Conservation (phyloP, 1,139 yeast genomes). For the Debaryomycetaceae sp. region DNA sequence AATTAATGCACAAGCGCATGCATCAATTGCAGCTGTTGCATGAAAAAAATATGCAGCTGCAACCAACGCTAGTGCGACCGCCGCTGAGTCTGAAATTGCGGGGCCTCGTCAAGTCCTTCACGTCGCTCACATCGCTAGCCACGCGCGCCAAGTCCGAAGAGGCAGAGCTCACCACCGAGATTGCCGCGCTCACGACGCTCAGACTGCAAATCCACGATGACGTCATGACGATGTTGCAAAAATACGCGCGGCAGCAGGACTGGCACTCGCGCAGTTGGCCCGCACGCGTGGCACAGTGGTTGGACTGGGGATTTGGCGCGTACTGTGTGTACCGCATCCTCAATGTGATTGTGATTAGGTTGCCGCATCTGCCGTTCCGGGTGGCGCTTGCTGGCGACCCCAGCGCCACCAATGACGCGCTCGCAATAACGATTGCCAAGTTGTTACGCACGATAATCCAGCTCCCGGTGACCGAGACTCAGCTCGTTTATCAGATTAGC, state of each 20-base stretch:
- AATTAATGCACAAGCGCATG: slow-evolving; percentile 30
- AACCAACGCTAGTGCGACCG: not conserved
- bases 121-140: slow-evolving; percentile 21
- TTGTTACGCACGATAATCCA: no score
- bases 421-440: slow-evolving; percentile 63
- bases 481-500: slow-evolving; percentile 60
- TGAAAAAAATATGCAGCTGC: slow-evolving; percentile 8
- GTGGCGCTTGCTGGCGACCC: slow-evolving; percentile 14
- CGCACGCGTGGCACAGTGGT: slow-evolving; percentile 9
- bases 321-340: slow-evolving; percentile 65
- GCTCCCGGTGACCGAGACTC: slow-evolving; percentile 40
- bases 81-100: slow-evolving; percentile 14
- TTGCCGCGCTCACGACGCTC: slow-evolving; percentile 27
- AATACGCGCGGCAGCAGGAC: slow-evolving; percentile 14
- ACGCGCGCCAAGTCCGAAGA: slow-evolving; percentile 19
- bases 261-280: slow-evolving; percentile 4
- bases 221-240: slow-evolving; percentile 17
- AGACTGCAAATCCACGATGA: slow-evolving; percentile 28
- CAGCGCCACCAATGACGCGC: slow-evolving; percentile 38
- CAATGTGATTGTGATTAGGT: slow-evolving; percentile 38
- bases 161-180: slow-evolving; percentile 32
- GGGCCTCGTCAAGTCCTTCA: slow-evolving; percentile 37
- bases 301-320: slow-evolving; percentile 39
- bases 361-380: slow-evolving; percentile 22
- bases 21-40: slow-evolving; percentile 24